Evolutionary conservation across 495 filamentous ascomycete genomes (phyloP).

Genomic region (Hyphodiscus hymeniophilus): DNA sequence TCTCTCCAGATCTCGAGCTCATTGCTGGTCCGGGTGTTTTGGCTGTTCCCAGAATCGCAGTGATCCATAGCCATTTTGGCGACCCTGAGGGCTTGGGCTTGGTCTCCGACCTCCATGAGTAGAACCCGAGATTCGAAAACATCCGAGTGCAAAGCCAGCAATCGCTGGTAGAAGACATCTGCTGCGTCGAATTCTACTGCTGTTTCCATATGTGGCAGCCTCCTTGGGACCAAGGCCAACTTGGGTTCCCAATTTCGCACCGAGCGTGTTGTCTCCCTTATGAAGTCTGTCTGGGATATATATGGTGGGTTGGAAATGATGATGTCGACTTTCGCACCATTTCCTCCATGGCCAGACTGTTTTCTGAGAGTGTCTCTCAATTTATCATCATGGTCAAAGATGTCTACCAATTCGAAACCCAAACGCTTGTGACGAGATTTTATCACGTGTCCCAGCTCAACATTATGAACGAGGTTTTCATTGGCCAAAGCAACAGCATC

Average conservation of each 20-base stretch:
- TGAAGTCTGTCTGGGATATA: slow-evolving; percentile 56
- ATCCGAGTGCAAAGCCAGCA: slow-evolving; percentile 1
- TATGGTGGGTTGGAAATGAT: slow-evolving; percentile 89
- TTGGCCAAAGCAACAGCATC: slow-evolving; percentile 53
- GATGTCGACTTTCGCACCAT: slow-evolving; percentile 46
- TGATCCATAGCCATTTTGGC: slow-evolving; percentile 32
- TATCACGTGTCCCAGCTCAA: background rate
- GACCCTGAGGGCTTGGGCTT: slow-evolving; percentile 50
- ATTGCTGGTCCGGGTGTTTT: background rate
- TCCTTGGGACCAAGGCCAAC: slow-evolving; percentile 61
- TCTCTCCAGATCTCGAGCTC: slow-evolving; percentile 48
- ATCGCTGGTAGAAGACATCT: slow-evolving; percentile 49
- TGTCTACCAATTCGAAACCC: slow-evolving; percentile 32
- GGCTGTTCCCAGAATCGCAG: too few relatives aligned
- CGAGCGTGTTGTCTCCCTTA: slow-evolving; percentile 50
- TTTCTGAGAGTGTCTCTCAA: background rate
- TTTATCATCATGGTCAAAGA: slow-evolving; percentile 46
- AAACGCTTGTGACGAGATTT: background rate
- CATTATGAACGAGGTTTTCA: slow-evolving; percentile 51
- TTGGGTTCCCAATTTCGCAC: slow-evolving; percentile 76
- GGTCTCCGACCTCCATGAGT: slow-evolving; percentile 51
- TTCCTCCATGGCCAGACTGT: background rate
- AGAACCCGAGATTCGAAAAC: slow-evolving; percentile 31
- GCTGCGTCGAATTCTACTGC: slow-evolving; percentile 24
- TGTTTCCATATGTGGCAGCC: background rate